Conservation (phyloP, 208 protist genomes). For the Strigomonas culicis region DNA sequence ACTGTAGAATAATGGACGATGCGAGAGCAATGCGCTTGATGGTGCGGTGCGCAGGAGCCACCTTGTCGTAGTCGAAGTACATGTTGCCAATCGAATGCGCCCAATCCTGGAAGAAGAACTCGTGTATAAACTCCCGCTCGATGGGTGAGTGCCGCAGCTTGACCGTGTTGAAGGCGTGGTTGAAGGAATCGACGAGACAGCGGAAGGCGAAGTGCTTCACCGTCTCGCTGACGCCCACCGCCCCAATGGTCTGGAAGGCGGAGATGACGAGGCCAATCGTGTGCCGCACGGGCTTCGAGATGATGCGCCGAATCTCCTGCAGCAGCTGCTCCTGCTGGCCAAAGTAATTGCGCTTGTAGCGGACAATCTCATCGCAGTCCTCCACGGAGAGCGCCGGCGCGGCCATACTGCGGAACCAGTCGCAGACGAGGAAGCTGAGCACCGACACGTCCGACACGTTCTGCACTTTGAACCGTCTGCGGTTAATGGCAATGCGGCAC, state of each 20-base stretch:
- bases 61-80: slow-evolving; percentile 68
- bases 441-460: slow-evolving; percentile 50
- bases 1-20: slow-evolving; percentile 47
- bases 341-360: slow-evolving; percentile 37
- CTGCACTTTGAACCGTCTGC: slow-evolving; percentile 56
- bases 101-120: slow-evolving; percentile 73
- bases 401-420: slow-evolving; percentile 77
- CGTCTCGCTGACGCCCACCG: slow-evolving; percentile 23
- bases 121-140: slow-evolving; percentile 63
- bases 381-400: slow-evolving; percentile 53
- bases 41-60: slow-evolving; percentile 42
- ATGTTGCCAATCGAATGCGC: slow-evolving; percentile 49
- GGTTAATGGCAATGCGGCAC: slow-evolving; percentile 76
- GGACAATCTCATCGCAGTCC: slow-evolving; percentile 56
- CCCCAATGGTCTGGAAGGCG: slow-evolving; percentile 56
- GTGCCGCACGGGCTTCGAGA: slow-evolving; percentile 63
- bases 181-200: slow-evolving; percentile 64
- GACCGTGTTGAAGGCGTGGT: slow-evolving; percentile 70
- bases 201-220: slow-evolving; percentile 56
- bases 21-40: slow-evolving; percentile 62
- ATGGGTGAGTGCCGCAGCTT: slow-evolving; percentile 64
- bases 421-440: slow-evolving; percentile 71
- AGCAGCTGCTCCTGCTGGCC: slow-evolving; percentile 31
- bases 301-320: slow-evolving; percentile 40
- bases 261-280: slow-evolving; percentile 77